Base-by-base conservation (phyloP, 2,329 filamentous ascomycete species). In the Zasmidium citrigriseum region DNA sequence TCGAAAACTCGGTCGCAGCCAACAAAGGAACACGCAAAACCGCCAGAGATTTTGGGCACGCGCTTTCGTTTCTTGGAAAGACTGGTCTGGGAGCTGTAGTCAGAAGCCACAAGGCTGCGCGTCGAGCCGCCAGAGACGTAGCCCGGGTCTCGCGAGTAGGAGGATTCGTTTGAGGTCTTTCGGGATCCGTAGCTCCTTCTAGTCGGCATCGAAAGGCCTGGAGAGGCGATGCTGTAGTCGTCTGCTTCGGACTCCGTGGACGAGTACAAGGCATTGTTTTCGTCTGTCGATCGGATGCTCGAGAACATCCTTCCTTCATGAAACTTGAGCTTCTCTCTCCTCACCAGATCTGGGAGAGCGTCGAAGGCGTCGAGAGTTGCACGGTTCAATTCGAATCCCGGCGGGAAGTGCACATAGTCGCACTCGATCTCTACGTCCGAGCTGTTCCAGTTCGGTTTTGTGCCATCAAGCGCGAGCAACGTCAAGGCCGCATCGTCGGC, bases 21-120 rank as follows among this genome's bases (percentile, higher is more conserved):
- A 7, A 25, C 25, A 20, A 49, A 44, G 23, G 27, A 27, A 27
- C 61, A 64, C 3, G 54, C 49, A 22, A 49, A 64, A 4, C 53
- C 54, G 3, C 58, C 61, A 18, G 48, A 41, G 12, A 61, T 55
- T 44, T 62, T 62, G 4, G 61, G 61, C 25, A 58, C 45, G 11
- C 61, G 55, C 27, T 59, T 64, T 2, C 58, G 38, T 38, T 59
- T 64, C 46, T 59, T 59, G 10, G 50, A 54, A 11, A 57, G 57
- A 22, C 58, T 61, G 2, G 52, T 53, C 11, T 64, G 52, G 16
- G 58, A 60, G 29, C 52, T 55, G 25, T 61, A 27, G 47, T 64
- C 59, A 0, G 58, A 61, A 1, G 52, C 47, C 38, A 55, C 48
- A 21, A 45, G 41, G 20, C 54, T 57, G 11, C 53, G 49, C 12